Evolutionary conservation across 345 rosid species (phyloP).

Genomic region (Bruguiera gymnorhiza): DNA sequence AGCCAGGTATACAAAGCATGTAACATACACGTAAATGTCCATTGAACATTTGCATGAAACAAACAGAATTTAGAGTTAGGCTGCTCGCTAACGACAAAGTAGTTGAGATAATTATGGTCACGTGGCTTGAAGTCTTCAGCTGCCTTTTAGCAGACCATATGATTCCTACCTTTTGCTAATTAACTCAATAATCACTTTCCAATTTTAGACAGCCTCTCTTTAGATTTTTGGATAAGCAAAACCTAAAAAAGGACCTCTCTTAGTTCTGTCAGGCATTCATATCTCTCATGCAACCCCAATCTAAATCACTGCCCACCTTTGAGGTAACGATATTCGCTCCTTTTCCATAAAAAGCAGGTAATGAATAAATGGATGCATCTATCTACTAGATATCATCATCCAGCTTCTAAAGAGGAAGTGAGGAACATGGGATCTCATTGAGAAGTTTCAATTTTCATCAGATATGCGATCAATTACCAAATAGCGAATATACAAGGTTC

Average conservation of each 20-base stretch:
- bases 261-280: background rate
- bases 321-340: background rate
- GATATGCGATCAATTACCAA: background rate
- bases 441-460: background rate
- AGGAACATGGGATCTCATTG: background rate
- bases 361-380: background rate
- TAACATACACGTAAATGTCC: too few species aligned
- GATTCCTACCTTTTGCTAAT: background rate
- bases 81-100: background rate
- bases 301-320: background rate
- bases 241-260: background rate
- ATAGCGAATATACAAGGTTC: background rate
- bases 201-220: background rate
- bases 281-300: constrained; percentile 8
- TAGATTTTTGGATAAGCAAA: too few species aligned
- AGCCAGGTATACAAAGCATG: too few species aligned
- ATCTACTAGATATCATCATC: too few species aligned
- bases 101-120: background rate
- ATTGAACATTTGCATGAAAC: too few species aligned
- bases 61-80: background rate
- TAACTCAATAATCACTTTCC: constrained; percentile 1
- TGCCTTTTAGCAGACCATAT: background rate
- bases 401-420: background rate
- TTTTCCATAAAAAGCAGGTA: background rate
- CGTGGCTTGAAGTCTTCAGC: background rate